Percentiles rank a stretch among this genome's conserved stretches.
Conservation (phyloP, 2,329 filamentous ascomycete genomes). For the Trichoderma afroharzianum region DNA sequence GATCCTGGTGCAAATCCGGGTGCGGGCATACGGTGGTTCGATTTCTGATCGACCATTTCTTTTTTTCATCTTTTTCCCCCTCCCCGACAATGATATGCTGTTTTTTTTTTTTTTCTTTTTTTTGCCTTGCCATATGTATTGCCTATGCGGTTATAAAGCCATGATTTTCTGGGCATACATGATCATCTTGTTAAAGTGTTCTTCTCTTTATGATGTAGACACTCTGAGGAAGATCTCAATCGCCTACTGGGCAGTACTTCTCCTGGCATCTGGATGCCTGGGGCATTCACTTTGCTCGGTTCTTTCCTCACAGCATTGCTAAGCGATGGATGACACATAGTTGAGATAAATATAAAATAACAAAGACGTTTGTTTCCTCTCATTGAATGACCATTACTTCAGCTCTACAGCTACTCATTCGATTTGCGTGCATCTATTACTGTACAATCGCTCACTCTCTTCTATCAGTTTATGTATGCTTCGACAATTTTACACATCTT, state of each 20-base stretch:
- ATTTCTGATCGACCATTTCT: background rate
- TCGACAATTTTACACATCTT: background rate
- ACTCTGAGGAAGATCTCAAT: no score
- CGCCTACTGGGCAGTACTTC: background rate
- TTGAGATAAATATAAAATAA: background rate
- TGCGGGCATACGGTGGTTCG: constrained; percentile 25
- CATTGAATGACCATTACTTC: background rate
- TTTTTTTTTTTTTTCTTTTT: background rate
- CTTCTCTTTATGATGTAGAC: background rate
- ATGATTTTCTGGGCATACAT: background rate
- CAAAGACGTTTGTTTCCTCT: background rate
- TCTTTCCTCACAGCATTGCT: background rate
- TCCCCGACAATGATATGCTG: background rate
- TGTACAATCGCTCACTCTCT: background rate
- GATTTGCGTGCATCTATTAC: background rate
- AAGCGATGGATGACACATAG: background rate
- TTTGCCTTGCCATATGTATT: background rate
- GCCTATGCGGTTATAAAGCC: background rate
- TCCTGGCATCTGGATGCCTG: background rate
- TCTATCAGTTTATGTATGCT: background rate
- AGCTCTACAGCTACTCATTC: background rate
- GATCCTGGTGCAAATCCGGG: constrained; percentile 37
- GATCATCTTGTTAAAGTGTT: background rate
- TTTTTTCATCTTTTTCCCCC: background rate
- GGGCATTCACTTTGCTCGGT: background rate